These are phyloP conservation scores for Cladosporium colombiae DNA, from an alignment of 2,329 filamentous ascomycete species.

Conservation along the genomic window DNA sequence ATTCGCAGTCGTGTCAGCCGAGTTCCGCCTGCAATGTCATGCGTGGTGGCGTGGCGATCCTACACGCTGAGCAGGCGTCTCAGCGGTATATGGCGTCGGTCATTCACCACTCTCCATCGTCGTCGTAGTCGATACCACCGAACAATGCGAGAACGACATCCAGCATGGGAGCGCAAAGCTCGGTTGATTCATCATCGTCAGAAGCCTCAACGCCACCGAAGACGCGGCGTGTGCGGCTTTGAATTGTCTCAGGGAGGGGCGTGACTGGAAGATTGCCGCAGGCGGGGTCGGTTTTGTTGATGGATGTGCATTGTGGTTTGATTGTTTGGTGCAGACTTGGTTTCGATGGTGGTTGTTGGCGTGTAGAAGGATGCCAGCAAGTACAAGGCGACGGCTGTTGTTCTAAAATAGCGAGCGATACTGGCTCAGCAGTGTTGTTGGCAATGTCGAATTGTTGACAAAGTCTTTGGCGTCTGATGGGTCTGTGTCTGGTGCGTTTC, in stretches of 20 bases:
- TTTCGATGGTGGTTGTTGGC: not conserved
- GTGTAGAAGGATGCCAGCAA: slow-evolving; percentile 9
- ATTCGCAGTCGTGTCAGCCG: not conserved
- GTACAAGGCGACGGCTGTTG: not conserved
- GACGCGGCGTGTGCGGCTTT: slow-evolving; percentile 32
- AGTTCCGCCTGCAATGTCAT: not conserved
- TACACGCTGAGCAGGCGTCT: not conserved
- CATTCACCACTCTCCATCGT: not conserved
- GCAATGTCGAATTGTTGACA: not conserved
- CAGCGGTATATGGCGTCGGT: not conserved
- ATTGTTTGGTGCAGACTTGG: not conserved
- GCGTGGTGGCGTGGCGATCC: not conserved
- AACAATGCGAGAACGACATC: slow-evolving; percentile 50
- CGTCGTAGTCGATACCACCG: slow-evolving; percentile 47
- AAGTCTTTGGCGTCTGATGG: slow-evolving; percentile 14
- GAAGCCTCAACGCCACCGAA: slow-evolving; percentile 42
- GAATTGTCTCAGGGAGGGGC: slow-evolving; percentile 6
- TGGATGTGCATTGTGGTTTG: not conserved
- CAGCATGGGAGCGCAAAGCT: slow-evolving; percentile 47
- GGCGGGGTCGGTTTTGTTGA: not conserved
- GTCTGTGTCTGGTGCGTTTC: slow-evolving; percentile 18
- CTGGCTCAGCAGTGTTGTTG: not conserved
- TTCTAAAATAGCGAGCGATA: not conserved
- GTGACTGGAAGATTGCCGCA: not conserved
- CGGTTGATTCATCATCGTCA: slow-evolving; percentile 39